These are phyloP conservation scores for Phytopythium delawarense DNA, from an alignment of 352 stramenopile species.

Conservation along the genomic window DNA sequence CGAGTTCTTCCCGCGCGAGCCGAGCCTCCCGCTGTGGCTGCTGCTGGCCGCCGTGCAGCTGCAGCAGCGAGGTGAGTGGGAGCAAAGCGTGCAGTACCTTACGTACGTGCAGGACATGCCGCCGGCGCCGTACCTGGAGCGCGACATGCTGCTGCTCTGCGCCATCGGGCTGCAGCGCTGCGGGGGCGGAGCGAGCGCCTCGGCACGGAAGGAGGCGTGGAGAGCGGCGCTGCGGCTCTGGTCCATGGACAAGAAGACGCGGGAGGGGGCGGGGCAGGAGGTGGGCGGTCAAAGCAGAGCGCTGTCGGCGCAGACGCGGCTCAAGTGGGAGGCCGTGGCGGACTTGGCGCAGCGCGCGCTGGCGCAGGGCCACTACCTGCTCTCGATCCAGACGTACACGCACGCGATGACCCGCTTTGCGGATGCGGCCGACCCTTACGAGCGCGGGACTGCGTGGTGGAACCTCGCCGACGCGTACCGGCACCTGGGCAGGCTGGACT, in stretches of 20 bases:
- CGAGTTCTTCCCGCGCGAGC: constrained; percentile 42
- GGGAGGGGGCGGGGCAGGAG: background rate
- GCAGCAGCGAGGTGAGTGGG: constrained; percentile 46
- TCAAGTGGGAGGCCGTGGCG: constrained; percentile 51
- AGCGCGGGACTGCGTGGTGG: constrained; percentile 37
- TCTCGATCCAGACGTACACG: constrained; percentile 36
- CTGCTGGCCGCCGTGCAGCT: constrained; percentile 58
- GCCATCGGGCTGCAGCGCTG: constrained; percentile 48
- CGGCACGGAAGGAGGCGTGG: constrained; percentile 48
- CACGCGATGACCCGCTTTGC: constrained; percentile 35
- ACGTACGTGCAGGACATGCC: constrained; percentile 51
- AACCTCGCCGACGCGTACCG: constrained; percentile 56
- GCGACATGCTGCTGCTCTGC: constrained; percentile 52
- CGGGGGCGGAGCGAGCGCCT: constrained; percentile 1
- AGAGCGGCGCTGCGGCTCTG: constrained; percentile 46
- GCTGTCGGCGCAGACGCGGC: background rate
- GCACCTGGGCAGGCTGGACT: constrained; percentile 46
- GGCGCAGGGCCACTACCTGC: constrained; percentile 47
- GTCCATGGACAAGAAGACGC: constrained; percentile 37
- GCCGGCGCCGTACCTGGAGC: constrained; percentile 46
- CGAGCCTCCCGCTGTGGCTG: constrained; percentile 47
- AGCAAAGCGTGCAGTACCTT: constrained; percentile 57
- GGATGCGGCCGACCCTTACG: constrained; percentile 2
- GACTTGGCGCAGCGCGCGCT: constrained; percentile 42
- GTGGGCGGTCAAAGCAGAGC: background rate